Base-by-base conservation (phyloP, 805 yeast genomes). In the Candida bentonensis region DNA sequence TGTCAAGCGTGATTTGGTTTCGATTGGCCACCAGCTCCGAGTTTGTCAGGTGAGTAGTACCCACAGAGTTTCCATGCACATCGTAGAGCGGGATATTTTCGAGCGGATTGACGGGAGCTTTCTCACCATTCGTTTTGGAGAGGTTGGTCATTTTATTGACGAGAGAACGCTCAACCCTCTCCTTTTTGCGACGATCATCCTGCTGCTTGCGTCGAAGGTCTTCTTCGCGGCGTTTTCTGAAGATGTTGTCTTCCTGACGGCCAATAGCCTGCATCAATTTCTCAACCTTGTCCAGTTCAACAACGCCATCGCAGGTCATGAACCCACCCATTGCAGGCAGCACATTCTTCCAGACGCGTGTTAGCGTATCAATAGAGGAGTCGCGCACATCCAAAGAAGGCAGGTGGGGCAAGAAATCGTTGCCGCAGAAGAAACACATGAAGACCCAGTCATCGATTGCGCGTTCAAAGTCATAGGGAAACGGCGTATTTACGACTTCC, bases 361-460 rank as follows among this genome's bases (percentile, higher is more conserved):
- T 79, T 44, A 92, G 65, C 21, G 74, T 68, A 57, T 89, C 96
- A 55, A 92, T 82, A 53, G 96, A 88, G 56, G 85, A 84, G 61
- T 92, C 97, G 53, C 98, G 76, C 39, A 92, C 96, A 56, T 89
- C 96, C 45, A 92, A 71, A 23, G 94, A 79, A 3, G 99, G 97
- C 52, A 92, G 67, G 64, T 89, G 97, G 1, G 99, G 99, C 55
- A 92, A 67, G 71, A 92, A 92, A 76, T 92, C 99, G 59, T 92
- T 92, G 63, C 99, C 99, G 51, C 89, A 94, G 59, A 92, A 92
- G 68, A 92, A 92, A 72, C 97, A 89, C 88, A 92, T 82, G 53
- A 92, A 92, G 15, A 92, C 86, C 98, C 98, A 92, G 64, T 92
- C 99, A 59, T 92, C 99, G 49, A 92, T 80, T 2, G 97, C 96